A percentile compares a stretch with the other conserved stretches of the same genome.
Evolutionary conservation across 1,284 basidiomycete species (phyloP).

Genomic region (Fistulina hepatica): DNA sequence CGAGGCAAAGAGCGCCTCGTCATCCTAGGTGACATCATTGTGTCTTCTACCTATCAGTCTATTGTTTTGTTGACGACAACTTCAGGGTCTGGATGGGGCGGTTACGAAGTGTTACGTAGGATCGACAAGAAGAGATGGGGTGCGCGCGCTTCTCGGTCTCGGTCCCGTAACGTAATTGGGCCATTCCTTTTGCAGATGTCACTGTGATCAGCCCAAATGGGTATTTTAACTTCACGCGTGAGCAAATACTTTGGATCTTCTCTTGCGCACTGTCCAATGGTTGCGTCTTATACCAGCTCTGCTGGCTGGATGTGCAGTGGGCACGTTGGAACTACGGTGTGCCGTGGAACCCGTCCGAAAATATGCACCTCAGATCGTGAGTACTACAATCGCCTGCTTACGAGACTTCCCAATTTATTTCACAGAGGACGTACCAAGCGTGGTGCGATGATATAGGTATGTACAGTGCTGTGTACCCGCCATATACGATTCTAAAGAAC

Average conservation of each 20-base stretch:
- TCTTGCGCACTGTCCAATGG: too few relatives aligned
- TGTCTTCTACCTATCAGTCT: too few relatives aligned
- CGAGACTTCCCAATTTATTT: not conserved
- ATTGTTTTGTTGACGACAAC: too few relatives aligned
- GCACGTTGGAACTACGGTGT: constrained; percentile 73
- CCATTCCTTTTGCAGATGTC: constrained; percentile 35
- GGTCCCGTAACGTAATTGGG: not conserved
- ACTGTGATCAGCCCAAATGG: constrained; percentile 64
- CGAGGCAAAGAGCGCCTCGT: not conserved
- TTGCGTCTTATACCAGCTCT: too few relatives aligned
- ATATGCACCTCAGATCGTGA: constrained; percentile 45
- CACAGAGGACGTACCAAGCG: constrained; percentile 52
- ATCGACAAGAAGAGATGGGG: constrained; percentile 62
- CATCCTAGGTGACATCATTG: not conserved
- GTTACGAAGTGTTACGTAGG: constrained; percentile 58
- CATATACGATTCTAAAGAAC: constrained; percentile 7
- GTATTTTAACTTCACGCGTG: constrained; percentile 82
- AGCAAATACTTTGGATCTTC: too few relatives aligned
- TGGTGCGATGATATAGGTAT: constrained; percentile 62
- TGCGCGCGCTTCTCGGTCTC: constrained; percentile 22
- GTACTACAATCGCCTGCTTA: constrained; percentile 15
- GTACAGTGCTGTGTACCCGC: constrained; percentile 7
- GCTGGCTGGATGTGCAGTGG: constrained; percentile 67
- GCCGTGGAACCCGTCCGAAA: constrained; percentile 70
- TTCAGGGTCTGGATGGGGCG: constrained; percentile 51